These are phyloP conservation scores for Plasmodium coatneyi DNA, from an alignment of 169 alveolate species.

Conservation along the genomic window DNA sequence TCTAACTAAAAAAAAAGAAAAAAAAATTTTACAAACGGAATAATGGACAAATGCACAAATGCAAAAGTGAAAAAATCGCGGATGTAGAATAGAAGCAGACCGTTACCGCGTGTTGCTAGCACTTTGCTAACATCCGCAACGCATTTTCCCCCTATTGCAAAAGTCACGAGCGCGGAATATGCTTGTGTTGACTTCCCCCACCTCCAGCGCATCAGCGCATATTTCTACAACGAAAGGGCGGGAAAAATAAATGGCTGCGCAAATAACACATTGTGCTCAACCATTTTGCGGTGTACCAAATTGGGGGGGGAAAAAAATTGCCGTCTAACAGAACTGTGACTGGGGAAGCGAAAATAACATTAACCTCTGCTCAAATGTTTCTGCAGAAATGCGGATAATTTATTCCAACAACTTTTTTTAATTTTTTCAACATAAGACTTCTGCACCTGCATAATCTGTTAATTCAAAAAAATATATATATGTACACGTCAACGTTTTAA, in stretches of 20 bases:
- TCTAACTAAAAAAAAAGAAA: too few species aligned
- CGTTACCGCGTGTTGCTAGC: neutral
- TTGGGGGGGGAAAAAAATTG: neutral
- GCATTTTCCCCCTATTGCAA: neutral
- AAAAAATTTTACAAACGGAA: too few species aligned
- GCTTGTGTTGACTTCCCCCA: neutral
- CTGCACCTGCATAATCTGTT: constrained; percentile 68
- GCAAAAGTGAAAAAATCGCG: neutral
- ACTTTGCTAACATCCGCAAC: neutral
- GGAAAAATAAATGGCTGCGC: constrained; percentile 3
- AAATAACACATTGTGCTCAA: constrained; percentile 19
- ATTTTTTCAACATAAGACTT: constrained; percentile 17
- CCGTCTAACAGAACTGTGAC: constrained; percentile 10
- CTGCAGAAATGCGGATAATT: constrained; percentile 26
- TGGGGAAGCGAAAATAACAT: neutral
- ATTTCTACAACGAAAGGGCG: constrained; percentile 20
- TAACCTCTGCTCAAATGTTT: constrained; percentile 22
- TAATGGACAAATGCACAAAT: neutral
- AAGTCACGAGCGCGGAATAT: neutral
- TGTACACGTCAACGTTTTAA: neutral
- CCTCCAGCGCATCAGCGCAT: neutral
- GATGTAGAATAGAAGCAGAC: neutral
- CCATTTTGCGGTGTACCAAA: neutral
- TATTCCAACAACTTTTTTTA: constrained; percentile 27
- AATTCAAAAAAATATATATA: neutral